Base-by-base conservation (phyloP, 345 rosid genomes). In the Hibiscus mutabilis region DNA sequence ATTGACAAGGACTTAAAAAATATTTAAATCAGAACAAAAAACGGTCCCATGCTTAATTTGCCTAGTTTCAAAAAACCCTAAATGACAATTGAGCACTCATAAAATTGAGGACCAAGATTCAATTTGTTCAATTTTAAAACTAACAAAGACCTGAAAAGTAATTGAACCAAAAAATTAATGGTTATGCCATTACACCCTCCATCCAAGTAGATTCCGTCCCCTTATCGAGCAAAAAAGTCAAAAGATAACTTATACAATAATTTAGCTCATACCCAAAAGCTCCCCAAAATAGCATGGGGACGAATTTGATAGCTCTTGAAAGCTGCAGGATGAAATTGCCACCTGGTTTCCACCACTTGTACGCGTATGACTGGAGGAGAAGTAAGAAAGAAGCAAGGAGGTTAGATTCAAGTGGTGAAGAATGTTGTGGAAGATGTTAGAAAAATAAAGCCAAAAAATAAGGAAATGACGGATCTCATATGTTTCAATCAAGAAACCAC, bases 281-380 rank as follows among this genome's bases (percentile, higher is more conserved):
- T 68, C 99, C 99, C 96, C 97, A 89, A 52, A 92, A 95, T 78
- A 86, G 71, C 68, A 87, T 85, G 0, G 99, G 99, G 42, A 87
- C 76, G 80, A 95, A 92, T 82, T 81, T 92, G 67, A 95, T 78
- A 31, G 93, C 92, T 77, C 99, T 87, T 3, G 97, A 75, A 53
- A 90, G 19, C 71, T 86, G 76, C 76, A 79, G 78, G 74, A 78
- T 85, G 49, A 88, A 58, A 66, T 83, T 76, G 49, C 93, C 90
- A 27, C 85, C 68, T 16, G 99, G 99, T 79, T 90, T 95, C 97
- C 99, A 89, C 99, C 99, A 95, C 70, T 78, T 87, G 79, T 84
- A 95, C 58, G 83, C 86, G 5, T 68, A 57, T 49, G 97, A 83
- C 97, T 94, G 84, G 29, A 55, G 72, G 58, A 79, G 29, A 49